These are phyloP conservation scores for Rosa multiflora DNA, from an alignment of 306 rosid genomes.

Conservation along the genomic window DNA sequence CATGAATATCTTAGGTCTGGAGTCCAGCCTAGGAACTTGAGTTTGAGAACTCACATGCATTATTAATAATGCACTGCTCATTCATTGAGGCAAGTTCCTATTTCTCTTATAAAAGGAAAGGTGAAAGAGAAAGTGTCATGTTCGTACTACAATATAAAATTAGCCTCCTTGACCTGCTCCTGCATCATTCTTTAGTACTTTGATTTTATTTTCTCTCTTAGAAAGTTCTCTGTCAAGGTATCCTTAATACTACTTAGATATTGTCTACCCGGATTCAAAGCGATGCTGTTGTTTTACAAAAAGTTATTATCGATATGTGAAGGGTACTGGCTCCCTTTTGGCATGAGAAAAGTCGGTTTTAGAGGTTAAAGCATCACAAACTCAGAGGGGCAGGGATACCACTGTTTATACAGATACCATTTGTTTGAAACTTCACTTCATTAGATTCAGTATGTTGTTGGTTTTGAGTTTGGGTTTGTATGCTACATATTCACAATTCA, in stretches of 20 bases:
- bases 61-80: neutral
- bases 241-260: constrained; percentile 63
- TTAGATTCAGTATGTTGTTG: no score
- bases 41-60: neutral
- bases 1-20: neutral
- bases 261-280: constrained; percentile 83
- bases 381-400: no score
- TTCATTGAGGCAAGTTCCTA: neutral
- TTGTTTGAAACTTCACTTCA: no score
- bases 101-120: neutral
- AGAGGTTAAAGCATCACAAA: no score
- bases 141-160: neutral
- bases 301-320: constrained; percentile 88
- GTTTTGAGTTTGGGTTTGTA: no score
- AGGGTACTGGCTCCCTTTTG: constrained; percentile 94
- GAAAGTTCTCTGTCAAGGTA: neutral
- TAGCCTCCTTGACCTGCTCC: neutral
- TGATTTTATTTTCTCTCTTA: constrained; percentile 7
- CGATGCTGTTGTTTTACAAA: constrained; percentile 96
- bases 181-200: neutral
- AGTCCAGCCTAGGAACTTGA: neutral
- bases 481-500: no score
- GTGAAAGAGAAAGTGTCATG: neutral
- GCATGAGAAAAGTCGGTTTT: no score
- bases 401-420: no score